phyloP scores from a whole-genome alignment of 2,329 filamentous ascomycete species.

The Colletotrichum destructivum region DNA sequence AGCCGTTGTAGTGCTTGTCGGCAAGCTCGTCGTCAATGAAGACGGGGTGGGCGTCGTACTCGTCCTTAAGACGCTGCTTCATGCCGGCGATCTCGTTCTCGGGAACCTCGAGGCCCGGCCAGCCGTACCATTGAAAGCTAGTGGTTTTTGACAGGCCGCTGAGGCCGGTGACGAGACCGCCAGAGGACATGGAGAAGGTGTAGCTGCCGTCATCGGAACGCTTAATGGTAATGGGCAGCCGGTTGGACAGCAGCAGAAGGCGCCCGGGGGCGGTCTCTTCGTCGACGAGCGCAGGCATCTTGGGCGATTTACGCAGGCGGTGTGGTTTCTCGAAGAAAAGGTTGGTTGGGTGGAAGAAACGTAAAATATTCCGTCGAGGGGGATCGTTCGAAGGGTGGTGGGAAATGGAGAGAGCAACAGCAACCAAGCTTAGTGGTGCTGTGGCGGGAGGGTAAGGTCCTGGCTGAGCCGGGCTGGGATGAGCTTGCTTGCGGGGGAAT shows the following conservation, averaged over 20 bases:
- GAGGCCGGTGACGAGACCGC: slow-evolving; percentile 92
- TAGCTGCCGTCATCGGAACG: slow-evolving; percentile 92
- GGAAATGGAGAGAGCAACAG: slow-evolving; percentile 25
- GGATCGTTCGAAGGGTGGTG: slow-evolving; percentile 20
- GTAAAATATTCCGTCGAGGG: slow-evolving; percentile 22
- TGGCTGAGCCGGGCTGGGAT: slow-evolving; percentile 41
- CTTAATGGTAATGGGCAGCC: slow-evolving; percentile 97
- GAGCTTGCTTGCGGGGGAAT: slow-evolving; percentile 42
- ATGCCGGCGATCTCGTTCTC: slow-evolving; percentile 84
- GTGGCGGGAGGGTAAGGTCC: slow-evolving; percentile 32
- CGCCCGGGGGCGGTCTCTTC: slow-evolving; percentile 59
- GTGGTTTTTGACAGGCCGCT: slow-evolving; percentile 93
- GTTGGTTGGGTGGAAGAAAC: slow-evolving; percentile 11
- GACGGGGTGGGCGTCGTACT: slow-evolving; percentile 91
- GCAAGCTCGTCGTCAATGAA: slow-evolving; percentile 95
- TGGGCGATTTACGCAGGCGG: slow-evolving; percentile 39
- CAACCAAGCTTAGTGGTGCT: slow-evolving; percentile 25
- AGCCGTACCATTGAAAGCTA: slow-evolving; percentile 98
- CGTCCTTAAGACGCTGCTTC: slow-evolving; percentile 83
- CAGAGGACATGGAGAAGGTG: slow-evolving; percentile 96
- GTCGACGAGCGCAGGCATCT: slow-evolving; percentile 56
- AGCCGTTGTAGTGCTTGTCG: slow-evolving; percentile 97
- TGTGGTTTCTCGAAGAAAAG: not conserved
- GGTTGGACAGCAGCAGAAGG: slow-evolving; percentile 92
- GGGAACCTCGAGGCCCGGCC: slow-evolving; percentile 94